These are phyloP conservation scores for Ogataea parapolymorpha DNA, from an alignment of 805 yeast species.

Conservation along the genomic window DNA sequence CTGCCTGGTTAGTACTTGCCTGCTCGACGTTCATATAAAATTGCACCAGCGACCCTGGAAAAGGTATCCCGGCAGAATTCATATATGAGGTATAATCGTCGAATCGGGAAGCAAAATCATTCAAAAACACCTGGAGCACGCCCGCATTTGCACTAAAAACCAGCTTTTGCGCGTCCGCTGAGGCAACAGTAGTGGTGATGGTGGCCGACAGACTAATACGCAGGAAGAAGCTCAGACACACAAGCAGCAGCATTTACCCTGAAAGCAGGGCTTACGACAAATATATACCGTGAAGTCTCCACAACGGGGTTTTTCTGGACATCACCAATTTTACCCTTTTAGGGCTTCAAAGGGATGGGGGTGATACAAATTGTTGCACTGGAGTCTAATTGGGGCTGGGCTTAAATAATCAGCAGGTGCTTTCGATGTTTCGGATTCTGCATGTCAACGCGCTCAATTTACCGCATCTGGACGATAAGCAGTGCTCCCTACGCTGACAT, in stretches of 20 bases:
- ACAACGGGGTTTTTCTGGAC: neutral
- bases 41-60: slow-evolving; percentile 31
- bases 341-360: slow-evolving; percentile 19
- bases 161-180: slow-evolving; percentile 24
- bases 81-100: slow-evolving; percentile 35
- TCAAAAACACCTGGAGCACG: slow-evolving; percentile 31
- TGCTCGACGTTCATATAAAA: slow-evolving; percentile 24
- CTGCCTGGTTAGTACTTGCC: slow-evolving; percentile 15
- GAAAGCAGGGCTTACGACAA: neutral
- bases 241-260: neutral
- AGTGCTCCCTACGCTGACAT: neutral
- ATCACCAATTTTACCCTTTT: slow-evolving; percentile 11
- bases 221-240: neutral
- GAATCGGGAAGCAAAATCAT: slow-evolving; percentile 30
- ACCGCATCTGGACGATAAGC: neutral
- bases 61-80: slow-evolving; percentile 25
- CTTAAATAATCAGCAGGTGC: neutral
- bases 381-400: neutral
- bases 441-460: neutral
- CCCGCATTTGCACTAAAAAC: slow-evolving; percentile 34
- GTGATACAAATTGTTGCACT: slow-evolving; percentile 8
- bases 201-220: slow-evolving; percentile 3
- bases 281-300: neutral
- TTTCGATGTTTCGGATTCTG: neutral
- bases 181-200: slow-evolving; percentile 23